Conservation (phyloP, 1,284 basidiomycete species). For the Pterulicium gracile region DNA sequence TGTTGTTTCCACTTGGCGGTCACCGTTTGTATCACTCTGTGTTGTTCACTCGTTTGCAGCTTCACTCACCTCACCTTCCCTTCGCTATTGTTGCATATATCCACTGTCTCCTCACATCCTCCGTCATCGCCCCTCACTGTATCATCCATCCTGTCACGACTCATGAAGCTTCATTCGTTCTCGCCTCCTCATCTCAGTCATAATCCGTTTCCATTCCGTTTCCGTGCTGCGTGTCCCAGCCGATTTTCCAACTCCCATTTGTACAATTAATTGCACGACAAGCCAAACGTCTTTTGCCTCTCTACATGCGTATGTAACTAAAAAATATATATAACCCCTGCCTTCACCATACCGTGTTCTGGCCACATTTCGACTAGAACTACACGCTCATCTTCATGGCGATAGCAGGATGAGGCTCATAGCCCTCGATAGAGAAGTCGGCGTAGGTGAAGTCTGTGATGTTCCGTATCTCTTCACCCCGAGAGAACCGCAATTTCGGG, state of each 20-base stretch:
- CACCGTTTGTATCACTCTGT: too few species aligned
- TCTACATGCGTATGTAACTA: too few species aligned
- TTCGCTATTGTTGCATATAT: too few species aligned
- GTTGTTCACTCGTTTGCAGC: too few species aligned
- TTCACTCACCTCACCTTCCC: too few species aligned
- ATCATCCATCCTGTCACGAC: too few species aligned
- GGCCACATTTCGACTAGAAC: not conserved
- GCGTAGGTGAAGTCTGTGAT: constrained; percentile 80
- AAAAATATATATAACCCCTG: too few species aligned
- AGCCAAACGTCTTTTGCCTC: not conserved
- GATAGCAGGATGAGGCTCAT: constrained; percentile 79
- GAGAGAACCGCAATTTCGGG: constrained; percentile 70
- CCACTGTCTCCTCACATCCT: too few species aligned
- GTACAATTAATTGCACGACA: not conserved
- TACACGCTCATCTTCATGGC: constrained; percentile 98
- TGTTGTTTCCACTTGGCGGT: too few species aligned
- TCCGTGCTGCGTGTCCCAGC: not conserved
- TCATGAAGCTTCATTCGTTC: too few species aligned
- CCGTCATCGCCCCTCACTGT: too few species aligned
- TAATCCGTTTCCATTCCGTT: not conserved
- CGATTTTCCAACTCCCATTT: not conserved
- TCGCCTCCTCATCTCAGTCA: not conserved
- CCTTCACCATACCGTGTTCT: too few species aligned
- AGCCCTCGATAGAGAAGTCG: constrained; percentile 83
- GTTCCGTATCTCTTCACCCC: constrained; percentile 43